Evolutionary conservation across 768 basidiomycete genomes (phyloP).

Genomic region (Lactifluus hygrophoroides): DNA sequence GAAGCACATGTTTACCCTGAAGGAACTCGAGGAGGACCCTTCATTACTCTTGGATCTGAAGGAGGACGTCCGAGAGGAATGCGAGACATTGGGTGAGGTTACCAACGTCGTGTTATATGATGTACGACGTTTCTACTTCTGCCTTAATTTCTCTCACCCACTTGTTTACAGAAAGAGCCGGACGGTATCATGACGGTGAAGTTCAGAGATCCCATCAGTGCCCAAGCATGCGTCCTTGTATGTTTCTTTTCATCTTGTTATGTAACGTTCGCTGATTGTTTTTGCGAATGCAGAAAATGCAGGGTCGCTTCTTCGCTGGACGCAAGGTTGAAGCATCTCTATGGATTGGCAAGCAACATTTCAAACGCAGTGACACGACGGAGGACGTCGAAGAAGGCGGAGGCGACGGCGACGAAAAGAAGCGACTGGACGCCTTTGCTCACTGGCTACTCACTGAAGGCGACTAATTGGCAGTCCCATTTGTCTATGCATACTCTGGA

Average conservation of each 20-base stretch:
- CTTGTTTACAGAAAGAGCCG: conserved; percentile 60
- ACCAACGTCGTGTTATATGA: conserved; percentile 95
- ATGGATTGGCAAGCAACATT: conserved; percentile 75
- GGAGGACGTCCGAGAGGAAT: conserved; percentile 94
- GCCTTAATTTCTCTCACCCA: neutral
- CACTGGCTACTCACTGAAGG: conserved; percentile 80
- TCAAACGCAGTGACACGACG: conserved; percentile 61
- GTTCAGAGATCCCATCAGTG: conserved; percentile 86
- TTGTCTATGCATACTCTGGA: neutral
- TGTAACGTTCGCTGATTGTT: neutral
- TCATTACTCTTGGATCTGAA: conserved; percentile 85
- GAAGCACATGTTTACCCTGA: conserved; percentile 88
- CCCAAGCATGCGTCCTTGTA: conserved; percentile 86
- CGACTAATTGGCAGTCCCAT: conserved; percentile 34
- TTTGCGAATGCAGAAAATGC: conserved; percentile 65
- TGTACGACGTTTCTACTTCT: conserved; percentile 40
- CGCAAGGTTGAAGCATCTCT: conserved; percentile 74
- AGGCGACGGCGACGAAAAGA: conserved; percentile 69
- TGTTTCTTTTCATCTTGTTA: conserved; percentile 26
- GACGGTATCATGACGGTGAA: conserved; percentile 96
- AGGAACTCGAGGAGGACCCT: conserved; percentile 80
- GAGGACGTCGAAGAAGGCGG: conserved; percentile 51
- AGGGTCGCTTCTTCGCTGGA: conserved; percentile 85
- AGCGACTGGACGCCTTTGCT: conserved; percentile 81
- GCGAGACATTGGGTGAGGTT: conserved; percentile 82